A percentile compares a stretch with the other conserved stretches of the same genome.
phyloP scores from a whole-genome alignment of 345 rosid genomes.

The Odontarrhena argentea region DNA sequence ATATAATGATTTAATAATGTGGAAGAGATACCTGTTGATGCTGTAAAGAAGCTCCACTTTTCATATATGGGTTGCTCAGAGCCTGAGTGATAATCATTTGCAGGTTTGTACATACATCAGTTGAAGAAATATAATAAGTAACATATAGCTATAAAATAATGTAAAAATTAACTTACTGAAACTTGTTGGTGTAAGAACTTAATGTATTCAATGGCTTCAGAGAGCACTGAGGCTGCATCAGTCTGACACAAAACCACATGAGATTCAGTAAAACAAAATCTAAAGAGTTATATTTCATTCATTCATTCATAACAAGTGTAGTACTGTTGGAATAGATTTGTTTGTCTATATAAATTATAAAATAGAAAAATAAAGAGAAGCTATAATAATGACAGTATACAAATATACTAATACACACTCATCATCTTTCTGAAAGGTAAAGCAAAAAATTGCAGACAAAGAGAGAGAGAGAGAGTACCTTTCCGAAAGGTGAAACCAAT shows the following conservation, averaged over 20 bases:
- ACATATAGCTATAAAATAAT: not conserved
- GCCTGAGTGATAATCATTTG: constrained; percentile 56
- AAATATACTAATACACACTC: constrained; percentile 47
- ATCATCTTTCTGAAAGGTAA: constrained; percentile 45
- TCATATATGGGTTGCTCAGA: constrained; percentile 88
- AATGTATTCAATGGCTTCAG: constrained; percentile 97
- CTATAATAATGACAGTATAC: constrained; percentile 36
- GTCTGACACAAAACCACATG: constrained; percentile 66
- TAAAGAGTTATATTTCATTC: constrained; percentile 34
- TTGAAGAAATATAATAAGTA: constrained; percentile 17
- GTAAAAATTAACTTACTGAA: constrained; percentile 55
- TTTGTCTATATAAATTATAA: constrained; percentile 5
- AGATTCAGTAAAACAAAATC: constrained; percentile 45
- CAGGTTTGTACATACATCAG: constrained; percentile 40
- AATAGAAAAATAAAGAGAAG: constrained; percentile 22
- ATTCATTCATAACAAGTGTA: constrained; percentile 20
- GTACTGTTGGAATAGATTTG: constrained; percentile 20
- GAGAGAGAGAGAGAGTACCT: constrained; percentile 55
- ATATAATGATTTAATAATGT: constrained; percentile 25
- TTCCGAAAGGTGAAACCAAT: constrained; percentile 99
- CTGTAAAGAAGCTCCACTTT: constrained; percentile 80
- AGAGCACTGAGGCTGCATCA: constrained; percentile 99
- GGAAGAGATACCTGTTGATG: constrained; percentile 64
- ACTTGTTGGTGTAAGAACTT: constrained; percentile 96
- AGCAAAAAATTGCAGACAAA: constrained; percentile 37